These are phyloP conservation scores for Metschnikowia vanudenii DNA, from an alignment of 805 yeast species.

Conservation along the genomic window DNA sequence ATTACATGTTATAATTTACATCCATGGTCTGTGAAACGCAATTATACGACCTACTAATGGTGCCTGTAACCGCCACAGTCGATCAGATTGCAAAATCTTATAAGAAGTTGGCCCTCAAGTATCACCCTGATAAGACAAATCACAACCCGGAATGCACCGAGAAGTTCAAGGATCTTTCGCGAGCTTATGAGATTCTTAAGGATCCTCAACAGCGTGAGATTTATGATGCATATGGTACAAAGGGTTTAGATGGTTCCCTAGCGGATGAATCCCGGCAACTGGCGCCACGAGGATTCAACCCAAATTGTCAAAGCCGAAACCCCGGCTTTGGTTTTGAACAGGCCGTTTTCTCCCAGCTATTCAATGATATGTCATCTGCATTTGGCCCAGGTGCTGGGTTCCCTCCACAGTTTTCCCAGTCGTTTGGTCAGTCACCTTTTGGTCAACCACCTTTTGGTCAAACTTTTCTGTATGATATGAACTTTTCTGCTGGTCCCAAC, in stretches of 20 bases:
- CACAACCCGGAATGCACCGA: constrained; percentile 49
- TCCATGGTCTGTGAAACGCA: constrained; percentile 24
- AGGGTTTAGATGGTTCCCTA: constrained; percentile 36
- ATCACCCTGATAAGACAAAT: constrained; percentile 66
- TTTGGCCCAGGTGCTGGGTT: constrained; percentile 12
- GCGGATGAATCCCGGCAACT: constrained; percentile 4
- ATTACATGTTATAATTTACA: neutral
- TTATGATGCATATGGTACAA: constrained; percentile 55
- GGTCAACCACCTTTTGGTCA: constrained; percentile 3
- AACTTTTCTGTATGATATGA: constrained; percentile 5
- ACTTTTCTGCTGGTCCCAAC: neutral
- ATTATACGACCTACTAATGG: constrained; percentile 37
- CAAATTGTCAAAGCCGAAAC: constrained; percentile 2
- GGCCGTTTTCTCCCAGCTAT: constrained; percentile 35
- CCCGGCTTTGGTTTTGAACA: constrained; percentile 16
- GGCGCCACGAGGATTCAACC: neutral
- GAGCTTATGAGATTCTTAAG: constrained; percentile 63
- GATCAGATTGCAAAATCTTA: constrained; percentile 45
- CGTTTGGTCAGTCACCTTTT: neutral
- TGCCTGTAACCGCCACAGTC: constrained; percentile 30
- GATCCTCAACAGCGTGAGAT: constrained; percentile 44
- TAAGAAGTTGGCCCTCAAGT: constrained; percentile 43
- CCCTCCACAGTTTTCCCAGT: neutral
- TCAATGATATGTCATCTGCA: constrained; percentile 33
- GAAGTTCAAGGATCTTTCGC: constrained; percentile 58